phyloP scores from a whole-genome alignment of 1,139 yeast species.

The Blastobotrys ciferrii region DNA sequence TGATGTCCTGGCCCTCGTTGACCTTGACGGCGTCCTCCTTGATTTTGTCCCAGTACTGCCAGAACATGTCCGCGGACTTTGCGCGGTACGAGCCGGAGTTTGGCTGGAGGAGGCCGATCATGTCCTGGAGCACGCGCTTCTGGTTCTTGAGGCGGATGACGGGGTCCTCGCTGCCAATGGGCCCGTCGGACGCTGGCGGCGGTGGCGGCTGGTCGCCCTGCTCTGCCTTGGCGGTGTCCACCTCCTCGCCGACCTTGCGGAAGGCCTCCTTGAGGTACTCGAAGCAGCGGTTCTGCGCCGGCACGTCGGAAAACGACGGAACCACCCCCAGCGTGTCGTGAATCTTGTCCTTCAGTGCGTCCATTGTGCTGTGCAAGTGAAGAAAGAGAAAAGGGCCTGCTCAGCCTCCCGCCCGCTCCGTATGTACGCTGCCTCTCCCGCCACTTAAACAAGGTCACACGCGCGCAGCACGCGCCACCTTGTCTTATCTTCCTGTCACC shows the following conservation, averaged over 20 bases:
- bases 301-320: slow-evolving; percentile 28
- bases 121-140: slow-evolving; percentile 21
- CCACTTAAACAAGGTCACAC: no score
- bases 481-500: no score
- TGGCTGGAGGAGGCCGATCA: slow-evolving; percentile 19
- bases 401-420: no score
- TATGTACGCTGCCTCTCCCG: no score
- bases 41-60: slow-evolving; percentile 36
- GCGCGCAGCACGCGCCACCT: no score
- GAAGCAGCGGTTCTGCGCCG: slow-evolving; percentile 35
- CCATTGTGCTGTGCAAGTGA: not conserved
- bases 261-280: slow-evolving; percentile 28
- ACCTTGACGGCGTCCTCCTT: slow-evolving; percentile 28
- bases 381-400: not conserved
- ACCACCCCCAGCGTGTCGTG: slow-evolving; percentile 11
- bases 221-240: slow-evolving; percentile 6
- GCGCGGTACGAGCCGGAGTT: slow-evolving; percentile 24
- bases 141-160: slow-evolving; percentile 21
- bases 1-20: slow-evolving; percentile 23
- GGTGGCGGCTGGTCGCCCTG: slow-evolving; percentile 8
- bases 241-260: slow-evolving; percentile 17
- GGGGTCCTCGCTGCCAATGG: slow-evolving; percentile 20
- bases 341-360: not conserved
- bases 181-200: slow-evolving; percentile 8
- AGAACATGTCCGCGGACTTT: slow-evolving; percentile 32